Conservation (phyloP, 768 basidiomycete species). For the Trametes gibbosa region DNA sequence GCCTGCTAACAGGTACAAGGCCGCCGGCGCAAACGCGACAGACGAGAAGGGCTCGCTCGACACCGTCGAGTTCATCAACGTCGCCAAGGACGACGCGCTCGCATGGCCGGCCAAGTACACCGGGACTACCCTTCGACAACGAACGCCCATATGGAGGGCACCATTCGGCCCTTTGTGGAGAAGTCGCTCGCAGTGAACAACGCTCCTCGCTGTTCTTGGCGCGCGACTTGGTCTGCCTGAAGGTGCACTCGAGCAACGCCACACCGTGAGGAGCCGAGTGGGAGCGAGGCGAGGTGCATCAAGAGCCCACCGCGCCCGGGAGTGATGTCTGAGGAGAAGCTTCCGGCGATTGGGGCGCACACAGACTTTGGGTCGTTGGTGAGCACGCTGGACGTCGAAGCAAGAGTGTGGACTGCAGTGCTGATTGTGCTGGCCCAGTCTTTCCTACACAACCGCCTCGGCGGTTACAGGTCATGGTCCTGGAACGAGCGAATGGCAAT, state of each 20-base stretch:
- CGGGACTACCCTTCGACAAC: conserved; percentile 34
- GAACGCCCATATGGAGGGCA: conserved; percentile 28
- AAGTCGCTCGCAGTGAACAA: conserved; percentile 32
- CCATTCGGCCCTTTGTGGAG: conserved; percentile 29
- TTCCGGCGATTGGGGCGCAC: conserved; percentile 34
- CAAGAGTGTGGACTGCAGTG: not conserved
- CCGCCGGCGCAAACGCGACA: conserved; percentile 31
- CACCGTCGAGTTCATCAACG: conserved; percentile 35
- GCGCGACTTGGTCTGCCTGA: conserved; percentile 33
- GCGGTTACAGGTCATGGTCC: conserved; percentile 69
- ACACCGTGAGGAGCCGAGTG: conserved; percentile 29
- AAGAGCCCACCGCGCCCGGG: conserved; percentile 29
- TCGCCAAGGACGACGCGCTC: conserved; percentile 37
- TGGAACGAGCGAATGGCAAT: conserved; percentile 61
- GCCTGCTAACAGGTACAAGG: conserved; percentile 26
- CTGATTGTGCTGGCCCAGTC: conserved; percentile 37
- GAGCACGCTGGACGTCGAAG: not conserved
- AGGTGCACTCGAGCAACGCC: conserved; percentile 29
- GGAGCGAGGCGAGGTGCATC: conserved; percentile 35
- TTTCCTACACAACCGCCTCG: conserved; percentile 67
- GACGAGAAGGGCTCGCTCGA: conserved; percentile 35
- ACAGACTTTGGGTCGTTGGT: conserved; percentile 38
- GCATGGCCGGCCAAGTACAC: conserved; percentile 31
- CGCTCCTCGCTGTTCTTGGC: conserved; percentile 31
- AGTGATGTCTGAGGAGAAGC: conserved; percentile 25